Evolutionary conservation across 768 basidiomycete genomes (phyloP), one percentile per base, ranked within the genome.

Genomic region (Psilocybe sp.): DNA sequence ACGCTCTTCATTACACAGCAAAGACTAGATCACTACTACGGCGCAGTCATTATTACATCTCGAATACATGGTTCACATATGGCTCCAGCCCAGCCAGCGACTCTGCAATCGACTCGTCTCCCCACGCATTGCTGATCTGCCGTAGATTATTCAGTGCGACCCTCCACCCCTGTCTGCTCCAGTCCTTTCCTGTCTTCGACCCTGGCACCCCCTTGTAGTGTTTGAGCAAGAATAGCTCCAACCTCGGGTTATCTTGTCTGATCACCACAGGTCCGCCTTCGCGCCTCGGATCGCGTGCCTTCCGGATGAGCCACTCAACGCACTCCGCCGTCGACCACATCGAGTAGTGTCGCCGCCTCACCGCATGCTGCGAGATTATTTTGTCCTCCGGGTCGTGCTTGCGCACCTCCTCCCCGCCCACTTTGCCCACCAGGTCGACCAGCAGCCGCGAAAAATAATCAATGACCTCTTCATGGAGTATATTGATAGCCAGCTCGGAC

Each of bases 121-220:
- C 66, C 78, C 84, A 89, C 19, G 62, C 55, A 1, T 62, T 66
- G 1, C 79, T 85, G 35, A 88, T 66, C 20, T 60, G 61, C 31
- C 61, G 66, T 60, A 92, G 57, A 44, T 69, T 72, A 6, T 57
- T 57, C 50, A 86, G 62, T 23, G 70, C 78, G 11, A 76, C 70
- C 54, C 76, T 69, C 89, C 89, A 92, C 57, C 84, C 86, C 45
- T 73, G 69, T 40, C 78, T 70, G 11, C 84, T 73, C 88, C 88
- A 92, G 54, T 91, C 86, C 59, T 82, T 78, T 1, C 89, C 89
- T n/a, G 78, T 67, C 40, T 87, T 76, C 13, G 79, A 78, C 0
- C 85, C 86, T 23, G 52, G 65, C 16, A 67, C 69, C 33, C 40
- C 48, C 13, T 40, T 49, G 53, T 78, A 74, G 37, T 82, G 75